Evolutionary conservation across 495 filamentous ascomycete species (phyloP).

Genomic region (Pseudoneurospora amorphoporcata): DNA sequence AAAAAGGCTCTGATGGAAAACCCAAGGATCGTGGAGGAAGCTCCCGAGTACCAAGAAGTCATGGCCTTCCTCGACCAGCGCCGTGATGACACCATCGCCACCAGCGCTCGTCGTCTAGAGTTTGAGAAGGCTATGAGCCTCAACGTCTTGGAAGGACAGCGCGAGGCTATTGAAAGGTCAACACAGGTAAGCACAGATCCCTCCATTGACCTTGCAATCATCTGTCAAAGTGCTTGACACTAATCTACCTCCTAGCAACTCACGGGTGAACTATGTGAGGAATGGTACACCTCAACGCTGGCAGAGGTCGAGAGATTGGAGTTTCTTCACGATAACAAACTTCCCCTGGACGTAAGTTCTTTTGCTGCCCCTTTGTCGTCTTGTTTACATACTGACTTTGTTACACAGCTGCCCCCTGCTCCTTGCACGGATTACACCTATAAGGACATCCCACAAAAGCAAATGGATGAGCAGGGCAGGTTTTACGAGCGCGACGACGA

Average conservation of each 20-base stretch:
- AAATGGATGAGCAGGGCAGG: conserved; percentile 20
- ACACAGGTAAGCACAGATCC: conserved; percentile 10
- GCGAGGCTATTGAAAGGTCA: conserved; percentile 1
- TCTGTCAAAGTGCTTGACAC: background rate
- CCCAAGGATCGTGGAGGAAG: conserved; percentile 21
- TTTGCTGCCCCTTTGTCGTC: background rate
- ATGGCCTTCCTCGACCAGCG: conserved; percentile 22
- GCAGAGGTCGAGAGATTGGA: conserved; percentile 23
- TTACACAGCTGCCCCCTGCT: conserved; percentile 20
- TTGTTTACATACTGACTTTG: conserved; percentile 4
- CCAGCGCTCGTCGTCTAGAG: conserved; percentile 2
- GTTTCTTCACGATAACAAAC: conserved; percentile 24
- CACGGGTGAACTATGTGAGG: conserved; percentile 21
- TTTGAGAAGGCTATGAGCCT: conserved; percentile 11
- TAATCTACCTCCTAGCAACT: background rate
- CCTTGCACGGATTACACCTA: conserved; percentile 21
- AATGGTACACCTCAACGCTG: conserved; percentile 26
- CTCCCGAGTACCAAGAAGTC: conserved; percentile 19
- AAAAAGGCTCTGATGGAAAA: conserved; percentile 26
- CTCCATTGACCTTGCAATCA: background rate
- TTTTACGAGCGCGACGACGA: conserved; percentile 17
- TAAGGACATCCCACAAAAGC: conserved; percentile 21
- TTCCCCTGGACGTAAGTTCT: conserved; percentile 31
- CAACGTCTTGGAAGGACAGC: conserved; percentile 11
- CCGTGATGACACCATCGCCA: conserved; percentile 16